phyloP scores from a whole-genome alignment of 257 asterid genomes.

The Petunia axillaris region DNA sequence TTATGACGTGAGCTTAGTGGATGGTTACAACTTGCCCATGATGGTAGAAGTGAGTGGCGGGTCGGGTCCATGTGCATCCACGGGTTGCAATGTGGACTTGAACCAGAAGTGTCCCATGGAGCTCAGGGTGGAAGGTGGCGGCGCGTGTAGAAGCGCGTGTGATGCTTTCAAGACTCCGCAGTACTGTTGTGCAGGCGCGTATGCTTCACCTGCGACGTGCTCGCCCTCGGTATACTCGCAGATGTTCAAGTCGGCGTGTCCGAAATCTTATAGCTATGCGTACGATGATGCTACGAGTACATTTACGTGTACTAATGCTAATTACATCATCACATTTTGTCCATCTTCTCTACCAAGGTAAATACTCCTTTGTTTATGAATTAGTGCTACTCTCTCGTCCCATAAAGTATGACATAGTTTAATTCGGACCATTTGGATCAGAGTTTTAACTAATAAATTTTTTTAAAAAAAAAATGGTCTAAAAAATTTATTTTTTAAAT shows the following conservation, averaged over 20 bases:
- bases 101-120: constrained; percentile 65
- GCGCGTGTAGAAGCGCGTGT: constrained; percentile 81
- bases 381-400: no score
- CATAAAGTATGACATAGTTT: no score
- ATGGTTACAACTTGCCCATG: constrained; percentile 78
- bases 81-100: constrained; percentile 72
- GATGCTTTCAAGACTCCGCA: constrained; percentile 62
- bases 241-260: constrained; percentile 73
- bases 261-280: constrained; percentile 75
- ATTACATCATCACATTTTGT: constrained; percentile 73
- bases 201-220: constrained; percentile 67
- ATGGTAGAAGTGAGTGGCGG: constrained; percentile 67
- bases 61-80: constrained; percentile 60
- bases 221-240: constrained; percentile 64
- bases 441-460: no score
- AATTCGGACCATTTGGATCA: no score
- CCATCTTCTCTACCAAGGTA: constrained; percentile 47
- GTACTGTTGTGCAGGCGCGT: constrained; percentile 70
- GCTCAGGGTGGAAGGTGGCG: constrained; percentile 52
- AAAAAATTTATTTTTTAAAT: no score
- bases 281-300: constrained; percentile 77
- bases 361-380: background rate
- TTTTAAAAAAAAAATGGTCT: no score
- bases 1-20: constrained; percentile 81
- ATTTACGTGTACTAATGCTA: constrained; percentile 68